Conservation (phyloP, 805 yeast genomes). For the Yamadazyma kitorensis region DNA sequence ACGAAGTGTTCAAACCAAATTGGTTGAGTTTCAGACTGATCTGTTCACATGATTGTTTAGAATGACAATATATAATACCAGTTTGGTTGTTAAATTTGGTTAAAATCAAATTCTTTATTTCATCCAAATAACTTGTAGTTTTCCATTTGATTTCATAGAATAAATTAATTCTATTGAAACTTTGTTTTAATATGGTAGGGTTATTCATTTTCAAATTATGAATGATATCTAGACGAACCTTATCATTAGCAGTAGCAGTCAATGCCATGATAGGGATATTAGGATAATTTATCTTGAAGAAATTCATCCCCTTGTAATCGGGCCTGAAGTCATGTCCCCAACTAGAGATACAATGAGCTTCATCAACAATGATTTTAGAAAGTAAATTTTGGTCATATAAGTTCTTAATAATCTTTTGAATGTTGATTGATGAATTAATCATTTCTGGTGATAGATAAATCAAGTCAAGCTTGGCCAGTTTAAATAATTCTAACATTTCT, state of each 20-base stretch:
- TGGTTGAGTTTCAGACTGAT: slow-evolving; percentile 59
- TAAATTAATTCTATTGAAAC: slow-evolving; percentile 87
- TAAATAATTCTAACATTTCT: slow-evolving; percentile 58
- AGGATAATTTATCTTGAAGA: slow-evolving; percentile 71
- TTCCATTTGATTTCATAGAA: slow-evolving; percentile 76
- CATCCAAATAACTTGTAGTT: slow-evolving; percentile 51
- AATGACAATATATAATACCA: slow-evolving; percentile 93
- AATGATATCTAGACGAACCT: slow-evolving; percentile 81
- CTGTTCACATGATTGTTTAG: slow-evolving; percentile 84
- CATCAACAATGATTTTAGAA: slow-evolving; percentile 91
- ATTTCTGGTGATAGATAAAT: slow-evolving; percentile 93
- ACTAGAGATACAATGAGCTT: slow-evolving; percentile 96
- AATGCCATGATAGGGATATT: slow-evolving; percentile 89
- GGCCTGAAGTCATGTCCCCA: slow-evolving; percentile 99
- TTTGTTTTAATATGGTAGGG: slow-evolving; percentile 74
- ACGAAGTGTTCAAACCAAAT: slow-evolving; percentile 66
- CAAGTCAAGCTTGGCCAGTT: slow-evolving; percentile 65
- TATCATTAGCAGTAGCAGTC: slow-evolving; percentile 95
- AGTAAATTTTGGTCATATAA: slow-evolving; percentile 55
- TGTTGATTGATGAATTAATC: slow-evolving; percentile 72
- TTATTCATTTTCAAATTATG: slow-evolving; percentile 64
- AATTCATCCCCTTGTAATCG: slow-evolving; percentile 79
- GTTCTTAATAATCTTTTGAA: slow-evolving; percentile 58
- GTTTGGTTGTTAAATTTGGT: slow-evolving; percentile 54
- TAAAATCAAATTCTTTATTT: slow-evolving; percentile 56